Evolutionary conservation across 495 filamentous ascomycete species (phyloP), one percentile per base, ranked within the genome.

Genomic region (Xylaria curta): DNA sequence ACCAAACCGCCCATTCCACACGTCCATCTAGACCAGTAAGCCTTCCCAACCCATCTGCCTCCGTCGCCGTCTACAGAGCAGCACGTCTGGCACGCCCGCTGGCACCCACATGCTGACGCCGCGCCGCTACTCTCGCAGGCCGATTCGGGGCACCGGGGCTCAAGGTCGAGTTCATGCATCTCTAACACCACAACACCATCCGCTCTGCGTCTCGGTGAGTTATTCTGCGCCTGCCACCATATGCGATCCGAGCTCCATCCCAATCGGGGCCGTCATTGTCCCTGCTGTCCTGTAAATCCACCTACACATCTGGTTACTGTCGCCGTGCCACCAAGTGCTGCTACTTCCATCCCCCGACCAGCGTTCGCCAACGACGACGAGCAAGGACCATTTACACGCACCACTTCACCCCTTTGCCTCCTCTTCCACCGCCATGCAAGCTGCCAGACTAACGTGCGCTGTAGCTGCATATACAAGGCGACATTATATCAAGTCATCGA

Each of bases 181-280:
- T 75, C 74, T 76, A 70, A 64, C 74, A 72, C 76, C 44, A 71
- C 82, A 81, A 70, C 79, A 76, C 78, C 78, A 73, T 79, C 80
- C 72, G 70, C 74, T 69, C 63, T 73, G 64, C 73, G 61, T 75
- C 74, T 59, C 75, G 73, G 83, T 85, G 79, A 82, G 83, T 81
- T 68, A 63, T 80, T 73, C 73, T 75, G 72, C 73, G 73, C 73
- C 75, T 76, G 53, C 69, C 69, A 70, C 72, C 75, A 69, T 73
- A 76, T 76, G 83, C 82, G 83, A 85, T 80, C 82, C 72, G 73
- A 61, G 63, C 56, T 69, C 66, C 56, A 54, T 72, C 61, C 59
- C 68, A 73, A 74, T 71, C 70, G 63, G 73, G 70, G 72, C 68
- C 66, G 49, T 73, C 73, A 47, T 69, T 70, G 28, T 69, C 66